Evolutionary conservation across 2,329 filamentous ascomycete species (phyloP).

Genomic region (Fusarium sp.): DNA sequence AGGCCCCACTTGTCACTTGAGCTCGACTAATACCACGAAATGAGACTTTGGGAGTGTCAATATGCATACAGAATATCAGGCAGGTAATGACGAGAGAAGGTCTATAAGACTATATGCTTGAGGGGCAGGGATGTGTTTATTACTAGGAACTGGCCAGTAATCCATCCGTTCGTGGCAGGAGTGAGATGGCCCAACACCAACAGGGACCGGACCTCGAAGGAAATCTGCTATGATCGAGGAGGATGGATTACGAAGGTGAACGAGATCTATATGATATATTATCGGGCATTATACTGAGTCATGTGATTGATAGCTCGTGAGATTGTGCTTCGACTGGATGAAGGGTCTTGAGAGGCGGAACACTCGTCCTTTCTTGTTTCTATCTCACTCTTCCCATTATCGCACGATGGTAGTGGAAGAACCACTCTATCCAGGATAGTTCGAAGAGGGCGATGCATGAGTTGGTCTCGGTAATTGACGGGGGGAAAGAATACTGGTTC

Average conservation of each 20-base stretch:
- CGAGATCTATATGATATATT: rapidly evolving
- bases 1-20: not conserved
- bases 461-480: rapidly evolving
- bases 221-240: not conserved
- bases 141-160: not conserved
- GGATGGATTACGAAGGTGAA: rapidly evolving
- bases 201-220: not conserved
- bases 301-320: not conserved
- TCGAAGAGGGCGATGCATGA: not conserved
- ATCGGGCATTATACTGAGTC: rapidly evolving
- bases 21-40: not conserved
- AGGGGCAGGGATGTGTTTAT: not conserved
- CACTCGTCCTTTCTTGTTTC: not conserved
- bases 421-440: rapidly evolving
- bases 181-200: not conserved
- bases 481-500: not conserved
- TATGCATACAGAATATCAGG: not conserved
- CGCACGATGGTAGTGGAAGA: not conserved
- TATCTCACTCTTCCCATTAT: not conserved
- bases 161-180: not conserved
- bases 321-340: not conserved
- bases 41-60: not conserved
- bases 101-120: rapidly evolving
- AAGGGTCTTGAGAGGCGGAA: not conserved
- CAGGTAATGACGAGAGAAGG: rapidly evolving